phyloP scores from a whole-genome alignment of 352 stramenopile species.

The Pythium biforme region DNA sequence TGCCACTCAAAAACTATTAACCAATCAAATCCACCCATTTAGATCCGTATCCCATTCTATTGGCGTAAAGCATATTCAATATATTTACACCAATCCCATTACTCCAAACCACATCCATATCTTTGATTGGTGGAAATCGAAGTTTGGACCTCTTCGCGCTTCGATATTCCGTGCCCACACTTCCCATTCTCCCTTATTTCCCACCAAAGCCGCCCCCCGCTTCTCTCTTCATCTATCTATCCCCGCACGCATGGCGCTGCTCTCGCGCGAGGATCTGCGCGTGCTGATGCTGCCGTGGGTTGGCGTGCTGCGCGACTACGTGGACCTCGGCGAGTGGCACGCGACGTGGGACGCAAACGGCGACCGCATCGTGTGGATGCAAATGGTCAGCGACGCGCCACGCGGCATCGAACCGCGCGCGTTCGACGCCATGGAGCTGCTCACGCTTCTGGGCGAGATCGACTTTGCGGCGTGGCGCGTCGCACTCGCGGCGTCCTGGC shows the following conservation, averaged over 20 bases:
- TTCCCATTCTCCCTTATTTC: not conserved
- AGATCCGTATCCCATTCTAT: too few relatives aligned
- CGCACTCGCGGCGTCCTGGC: constrained; percentile 4
- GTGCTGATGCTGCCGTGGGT: constrained; percentile 20
- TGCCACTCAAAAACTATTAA: too few relatives aligned
- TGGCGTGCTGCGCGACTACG: constrained; percentile 16
- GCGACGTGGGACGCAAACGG: constrained; percentile 7
- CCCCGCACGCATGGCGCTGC: not conserved
- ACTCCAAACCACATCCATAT: too few relatives aligned
- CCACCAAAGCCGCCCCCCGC: too few relatives aligned
- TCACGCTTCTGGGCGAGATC: constrained; percentile 19
- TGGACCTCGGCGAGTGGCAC: constrained; percentile 16
- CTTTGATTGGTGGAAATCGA: too few relatives aligned
- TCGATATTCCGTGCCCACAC: not conserved
- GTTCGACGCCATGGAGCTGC: constrained; percentile 19
- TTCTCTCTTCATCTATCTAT: not conserved
- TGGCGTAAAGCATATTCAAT: too few relatives aligned
- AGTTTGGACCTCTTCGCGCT: too few relatives aligned
- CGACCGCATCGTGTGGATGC: constrained; percentile 10
- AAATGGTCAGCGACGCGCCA: constrained; percentile 9
- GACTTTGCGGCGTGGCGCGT: constrained; percentile 8
- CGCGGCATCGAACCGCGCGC: constrained; percentile 14
- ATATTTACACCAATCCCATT: too few relatives aligned
- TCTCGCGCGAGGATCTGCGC: constrained; percentile 1
- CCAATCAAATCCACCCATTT: too few relatives aligned